phyloP scores from a whole-genome alignment of 2,329 filamentous ascomycete species.

The Fusarium secorum region DNA sequence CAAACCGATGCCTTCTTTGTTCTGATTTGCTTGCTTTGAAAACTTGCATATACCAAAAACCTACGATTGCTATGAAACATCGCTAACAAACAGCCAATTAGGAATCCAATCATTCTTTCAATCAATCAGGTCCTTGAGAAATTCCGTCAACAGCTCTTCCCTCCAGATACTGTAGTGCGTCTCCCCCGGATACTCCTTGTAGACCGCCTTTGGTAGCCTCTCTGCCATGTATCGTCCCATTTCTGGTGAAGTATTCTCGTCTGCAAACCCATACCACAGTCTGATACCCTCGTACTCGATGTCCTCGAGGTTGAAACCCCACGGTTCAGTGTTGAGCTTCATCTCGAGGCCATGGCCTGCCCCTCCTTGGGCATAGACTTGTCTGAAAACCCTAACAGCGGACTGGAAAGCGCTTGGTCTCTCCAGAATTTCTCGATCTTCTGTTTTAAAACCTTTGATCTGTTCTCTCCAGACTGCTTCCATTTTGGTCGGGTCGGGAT shows the following conservation, averaged over 20 bases:
- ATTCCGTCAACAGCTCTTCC: not conserved
- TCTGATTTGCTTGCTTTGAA: not conserved
- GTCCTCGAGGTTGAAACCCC: not conserved
- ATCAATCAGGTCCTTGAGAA: not conserved
- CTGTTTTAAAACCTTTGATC: not conserved
- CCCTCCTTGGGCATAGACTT: not conserved
- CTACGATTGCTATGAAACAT: not conserved
- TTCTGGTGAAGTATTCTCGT: not conserved
- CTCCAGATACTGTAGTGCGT: not conserved
- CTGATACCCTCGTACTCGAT: not conserved
- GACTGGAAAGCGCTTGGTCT: not conserved
- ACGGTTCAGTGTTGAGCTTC: not conserved
- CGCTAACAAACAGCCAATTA: fast-evolving
- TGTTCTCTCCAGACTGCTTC: not conserved
- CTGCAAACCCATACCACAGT: not conserved
- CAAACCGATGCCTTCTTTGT: not conserved
- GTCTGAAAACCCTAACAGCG: not conserved
- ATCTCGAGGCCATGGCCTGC: not conserved
- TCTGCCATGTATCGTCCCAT: slow-evolving; percentile 1
- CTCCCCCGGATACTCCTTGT: not conserved
- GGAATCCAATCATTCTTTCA: not conserved
- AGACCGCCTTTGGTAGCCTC: not conserved
- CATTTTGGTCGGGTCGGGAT: not conserved
- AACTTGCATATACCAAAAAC: not conserved
- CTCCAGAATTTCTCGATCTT: not conserved